Conservation (phyloP, 257 asterid genomes). For the Ilex aquifolium region DNA sequence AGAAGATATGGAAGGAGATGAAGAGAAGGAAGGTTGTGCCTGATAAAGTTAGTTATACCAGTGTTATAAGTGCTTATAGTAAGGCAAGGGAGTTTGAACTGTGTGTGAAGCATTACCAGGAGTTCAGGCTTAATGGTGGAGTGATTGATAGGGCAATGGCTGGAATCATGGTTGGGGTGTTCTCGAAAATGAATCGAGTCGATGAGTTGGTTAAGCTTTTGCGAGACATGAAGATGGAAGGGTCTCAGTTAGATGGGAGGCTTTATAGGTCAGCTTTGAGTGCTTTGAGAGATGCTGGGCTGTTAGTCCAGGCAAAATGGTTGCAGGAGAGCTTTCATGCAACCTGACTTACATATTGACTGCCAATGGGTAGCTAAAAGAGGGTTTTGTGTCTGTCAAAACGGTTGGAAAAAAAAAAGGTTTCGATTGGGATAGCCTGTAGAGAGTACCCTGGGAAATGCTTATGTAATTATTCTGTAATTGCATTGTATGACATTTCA, state of each 20-base stretch:
- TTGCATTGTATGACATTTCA: too few species aligned
- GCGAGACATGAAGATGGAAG: slow-evolving; percentile 61
- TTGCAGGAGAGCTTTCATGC: slow-evolving; percentile 38
- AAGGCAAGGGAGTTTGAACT: slow-evolving; percentile 48
- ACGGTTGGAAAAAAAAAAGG: too few species aligned
- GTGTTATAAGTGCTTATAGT: slow-evolving; percentile 60
- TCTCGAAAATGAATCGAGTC: slow-evolving; percentile 62
- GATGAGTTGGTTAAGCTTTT: slow-evolving; percentile 70
- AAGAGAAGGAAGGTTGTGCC: slow-evolving; percentile 53
- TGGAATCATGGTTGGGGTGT: slow-evolving; percentile 77
- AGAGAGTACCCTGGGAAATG: too few species aligned
- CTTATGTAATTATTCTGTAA: too few species aligned
- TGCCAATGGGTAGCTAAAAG: too few species aligned
- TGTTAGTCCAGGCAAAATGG: slow-evolving; percentile 50
- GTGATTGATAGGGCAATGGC: slow-evolving; percentile 70
- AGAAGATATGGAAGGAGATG: slow-evolving; percentile 88
- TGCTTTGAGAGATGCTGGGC: slow-evolving; percentile 77
- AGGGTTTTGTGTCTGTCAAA: too few species aligned
- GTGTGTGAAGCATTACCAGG: slow-evolving; percentile 47
- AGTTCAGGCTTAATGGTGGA: slow-evolving; percentile 62
- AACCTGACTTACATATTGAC: too few species aligned
- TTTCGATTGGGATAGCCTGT: too few species aligned
- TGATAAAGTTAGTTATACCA: slow-evolving; percentile 71
- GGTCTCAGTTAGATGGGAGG: slow-evolving; percentile 51
- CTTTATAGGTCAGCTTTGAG: slow-evolving; percentile 67